These are phyloP conservation scores for Ophiostoma perfectum DNA, from an alignment of 2,329 filamentous ascomycete species.

Conservation along the genomic window DNA sequence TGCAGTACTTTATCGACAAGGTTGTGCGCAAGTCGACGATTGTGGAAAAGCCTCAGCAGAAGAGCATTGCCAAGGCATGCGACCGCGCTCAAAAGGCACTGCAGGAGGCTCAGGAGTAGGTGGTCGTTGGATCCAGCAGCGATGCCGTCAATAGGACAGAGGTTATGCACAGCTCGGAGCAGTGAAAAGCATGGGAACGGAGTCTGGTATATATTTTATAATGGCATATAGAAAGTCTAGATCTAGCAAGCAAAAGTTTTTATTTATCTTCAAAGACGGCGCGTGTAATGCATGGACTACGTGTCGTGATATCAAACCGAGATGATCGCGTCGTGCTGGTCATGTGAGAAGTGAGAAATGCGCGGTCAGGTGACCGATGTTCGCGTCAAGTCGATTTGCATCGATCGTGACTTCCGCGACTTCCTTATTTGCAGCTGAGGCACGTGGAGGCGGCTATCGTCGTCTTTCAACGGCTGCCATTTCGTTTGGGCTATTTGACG, in stretches of 20 bases:
- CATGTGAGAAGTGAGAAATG: neutral
- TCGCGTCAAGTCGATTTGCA: neutral
- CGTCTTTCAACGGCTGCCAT: neutral
- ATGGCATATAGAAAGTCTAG: neutral
- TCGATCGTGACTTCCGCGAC: neutral
- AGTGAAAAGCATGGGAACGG: neutral
- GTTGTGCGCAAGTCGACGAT: slow-evolving; percentile 62
- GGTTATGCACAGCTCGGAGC: no score
- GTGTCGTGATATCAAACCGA: neutral
- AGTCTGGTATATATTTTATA: neutral
- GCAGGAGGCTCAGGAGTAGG: slow-evolving; percentile 22
- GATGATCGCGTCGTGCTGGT: neutral
- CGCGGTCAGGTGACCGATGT: neutral
- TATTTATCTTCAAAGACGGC: neutral
- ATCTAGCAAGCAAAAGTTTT: neutral
- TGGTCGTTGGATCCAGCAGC: no score
- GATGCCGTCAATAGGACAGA: no score
- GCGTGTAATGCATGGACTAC: neutral
- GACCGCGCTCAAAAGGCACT: slow-evolving; percentile 40
- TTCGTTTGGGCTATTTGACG: neutral
- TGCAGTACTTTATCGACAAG: slow-evolving; percentile 76
- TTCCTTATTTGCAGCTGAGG: neutral
- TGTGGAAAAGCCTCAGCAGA: slow-evolving; percentile 44
- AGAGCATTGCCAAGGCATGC: slow-evolving; percentile 45
- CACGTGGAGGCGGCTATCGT: neutral